Percentiles rank a stretch among this genome's conserved stretches.
phyloP scores from a whole-genome alignment of 371 early-diverging fungal species.

The Sporodiniella umbellata region DNA sequence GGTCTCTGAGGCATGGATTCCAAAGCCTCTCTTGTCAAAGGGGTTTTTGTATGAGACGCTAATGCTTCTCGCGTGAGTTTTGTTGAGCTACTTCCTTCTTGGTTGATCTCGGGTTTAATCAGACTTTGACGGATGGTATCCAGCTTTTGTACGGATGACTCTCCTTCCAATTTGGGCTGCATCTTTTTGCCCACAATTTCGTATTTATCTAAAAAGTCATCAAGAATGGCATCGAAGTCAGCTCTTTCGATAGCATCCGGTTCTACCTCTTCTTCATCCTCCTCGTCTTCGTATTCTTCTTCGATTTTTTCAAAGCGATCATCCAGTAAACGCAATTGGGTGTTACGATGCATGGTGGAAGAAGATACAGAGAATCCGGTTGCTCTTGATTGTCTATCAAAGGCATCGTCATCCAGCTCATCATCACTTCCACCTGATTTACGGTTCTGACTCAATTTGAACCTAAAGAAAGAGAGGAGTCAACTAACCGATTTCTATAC shows the following conservation, averaged over 20 bases:
- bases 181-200: constrained; percentile 77
- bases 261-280: constrained; percentile 54
- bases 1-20: constrained; percentile 35
- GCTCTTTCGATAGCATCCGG: constrained; percentile 42
- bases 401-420: constrained; percentile 37
- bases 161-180: constrained; percentile 66
- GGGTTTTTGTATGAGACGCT: constrained; percentile 27
- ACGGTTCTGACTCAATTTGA: constrained; percentile 42
- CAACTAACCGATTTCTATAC: neutral
- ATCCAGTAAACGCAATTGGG: constrained; percentile 83
- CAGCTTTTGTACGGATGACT: constrained; percentile 58
- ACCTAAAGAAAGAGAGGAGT: constrained; percentile 11
- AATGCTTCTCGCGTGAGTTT: constrained; percentile 20
- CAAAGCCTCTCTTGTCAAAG: constrained; percentile 26
- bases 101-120: constrained; percentile 20
- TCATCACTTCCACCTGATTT: constrained; percentile 26
- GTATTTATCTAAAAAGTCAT: constrained; percentile 86
- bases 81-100: constrained; percentile 26
- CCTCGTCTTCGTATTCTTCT: constrained; percentile 78
- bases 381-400: constrained; percentile 40
- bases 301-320: constrained; percentile 89
- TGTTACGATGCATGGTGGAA: constrained; percentile 89
- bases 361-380: constrained; percentile 86
- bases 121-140: constrained; percentile 64
- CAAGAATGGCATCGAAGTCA: constrained; percentile 74